Evolutionary conservation across 768 basidiomycete species (phyloP).

Genomic region (Termitomyces sp.): DNA sequence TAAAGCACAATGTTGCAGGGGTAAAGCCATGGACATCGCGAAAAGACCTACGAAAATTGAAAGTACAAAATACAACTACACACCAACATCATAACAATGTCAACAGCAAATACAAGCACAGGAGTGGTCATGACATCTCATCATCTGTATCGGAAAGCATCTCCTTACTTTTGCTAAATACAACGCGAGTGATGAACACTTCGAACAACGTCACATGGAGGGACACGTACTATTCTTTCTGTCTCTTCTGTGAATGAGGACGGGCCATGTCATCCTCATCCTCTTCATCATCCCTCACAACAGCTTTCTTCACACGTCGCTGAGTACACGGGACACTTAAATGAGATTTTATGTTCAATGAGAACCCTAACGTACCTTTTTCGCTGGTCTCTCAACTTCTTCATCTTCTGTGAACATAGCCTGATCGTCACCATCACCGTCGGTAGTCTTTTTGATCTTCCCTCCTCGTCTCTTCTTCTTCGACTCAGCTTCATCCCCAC

Average conservation of each 20-base stretch:
- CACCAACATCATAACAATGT: not conserved
- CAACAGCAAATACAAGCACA: not conserved
- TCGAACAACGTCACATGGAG: not conserved
- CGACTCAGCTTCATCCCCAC: conserved; percentile 56
- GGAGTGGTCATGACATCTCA: conserved; percentile 50
- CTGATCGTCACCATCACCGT: conserved; percentile 56
- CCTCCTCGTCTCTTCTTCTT: conserved; percentile 67
- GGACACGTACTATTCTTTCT: conserved; percentile 67
- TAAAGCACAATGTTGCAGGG: not conserved
- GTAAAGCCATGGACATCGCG: not conserved
- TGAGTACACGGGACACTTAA: conserved; percentile 20
- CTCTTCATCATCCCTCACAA: conserved; percentile 76
- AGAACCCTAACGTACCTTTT: conserved; percentile 47
- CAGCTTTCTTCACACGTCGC: conserved; percentile 63
- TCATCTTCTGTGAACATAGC: conserved; percentile 72
- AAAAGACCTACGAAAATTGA: not conserved
- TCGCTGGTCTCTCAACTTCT: conserved; percentile 54
- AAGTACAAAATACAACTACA: conserved; percentile 5
- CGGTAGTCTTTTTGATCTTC: conserved; percentile 56
- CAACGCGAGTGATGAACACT: conserved; percentile 6
- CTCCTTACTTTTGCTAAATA: conserved; percentile 79
- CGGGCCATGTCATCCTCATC: conserved; percentile 39
- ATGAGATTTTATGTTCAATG: not conserved
- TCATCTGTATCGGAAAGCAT: conserved; percentile 86
- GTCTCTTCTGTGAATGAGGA: conserved; percentile 57